Evolutionary conservation across 495 filamentous ascomycete genomes (phyloP).

Genomic region (Penicillium egyptiacum): DNA sequence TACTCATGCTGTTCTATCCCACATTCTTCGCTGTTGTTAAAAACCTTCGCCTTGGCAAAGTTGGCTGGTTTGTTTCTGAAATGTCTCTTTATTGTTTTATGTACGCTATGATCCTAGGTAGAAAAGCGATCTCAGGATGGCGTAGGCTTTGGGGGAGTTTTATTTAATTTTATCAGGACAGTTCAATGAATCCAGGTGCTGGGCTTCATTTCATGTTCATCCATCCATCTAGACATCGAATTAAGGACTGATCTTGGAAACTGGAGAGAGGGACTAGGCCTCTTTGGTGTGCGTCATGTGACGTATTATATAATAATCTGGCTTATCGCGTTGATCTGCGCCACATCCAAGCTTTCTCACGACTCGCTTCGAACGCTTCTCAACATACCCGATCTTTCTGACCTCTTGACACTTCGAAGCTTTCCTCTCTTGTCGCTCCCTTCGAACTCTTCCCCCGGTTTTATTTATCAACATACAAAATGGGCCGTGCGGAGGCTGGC

Average conservation of each 20-base stretch:
- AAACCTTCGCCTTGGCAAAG: slow-evolving; percentile 7
- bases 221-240: not conserved
- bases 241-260: not conserved
- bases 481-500: slow-evolving; percentile 91
- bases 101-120: slow-evolving; percentile 27
- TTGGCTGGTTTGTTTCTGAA: slow-evolving; percentile 11
- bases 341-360: not conserved
- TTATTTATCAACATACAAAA: slow-evolving; percentile 44
- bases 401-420: not conserved
- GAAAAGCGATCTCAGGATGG: slow-evolving; percentile 26
- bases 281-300: not conserved
- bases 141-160: slow-evolving; percentile 30
- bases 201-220: not conserved
- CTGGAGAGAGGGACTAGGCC: not conserved
- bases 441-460: not conserved
- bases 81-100: slow-evolving; percentile 16
- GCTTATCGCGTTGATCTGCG: not conserved
- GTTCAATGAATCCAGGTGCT: not conserved
- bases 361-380: not conserved
- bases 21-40: slow-evolving; percentile 1
- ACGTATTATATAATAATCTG: not conserved
- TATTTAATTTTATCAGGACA: slow-evolving; percentile 10
- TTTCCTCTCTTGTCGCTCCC: not conserved
- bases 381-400: slow-evolving; percentile 1
- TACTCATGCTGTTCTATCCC: slow-evolving; percentile 14